Evolutionary conservation across 805 yeast genomes (phyloP).

Genomic region (Ogataea paradorogensis): DNA sequence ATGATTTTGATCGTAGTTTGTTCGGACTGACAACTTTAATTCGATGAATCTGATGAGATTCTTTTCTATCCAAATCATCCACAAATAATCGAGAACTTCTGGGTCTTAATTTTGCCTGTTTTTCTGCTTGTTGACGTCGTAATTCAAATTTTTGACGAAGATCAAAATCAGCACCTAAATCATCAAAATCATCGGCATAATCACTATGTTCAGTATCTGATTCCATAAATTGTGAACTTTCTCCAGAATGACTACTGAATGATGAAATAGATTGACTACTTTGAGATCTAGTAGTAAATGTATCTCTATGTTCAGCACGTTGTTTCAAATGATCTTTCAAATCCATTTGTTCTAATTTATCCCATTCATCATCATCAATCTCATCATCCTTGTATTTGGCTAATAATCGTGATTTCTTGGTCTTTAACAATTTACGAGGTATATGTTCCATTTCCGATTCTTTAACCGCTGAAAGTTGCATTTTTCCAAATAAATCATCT

Average conservation of each 20-base stretch:
- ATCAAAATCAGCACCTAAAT: constrained; percentile 15
- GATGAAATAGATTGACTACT: constrained; percentile 28
- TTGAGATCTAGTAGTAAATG: constrained; percentile 16
- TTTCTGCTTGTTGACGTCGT: constrained; percentile 21
- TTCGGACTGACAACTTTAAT: constrained; percentile 8
- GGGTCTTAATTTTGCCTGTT: neutral
- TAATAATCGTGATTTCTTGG: constrained; percentile 9
- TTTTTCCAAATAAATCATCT: constrained; percentile 17
- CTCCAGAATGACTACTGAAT: constrained; percentile 18
- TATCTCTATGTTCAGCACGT: constrained; percentile 9
- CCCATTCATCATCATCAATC: constrained; percentile 16
- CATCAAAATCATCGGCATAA: constrained; percentile 30
- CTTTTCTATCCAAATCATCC: too few species aligned
- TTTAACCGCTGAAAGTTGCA: constrained; percentile 24
- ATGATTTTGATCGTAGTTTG: constrained; percentile 20
- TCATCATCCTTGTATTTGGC: constrained; percentile 21
- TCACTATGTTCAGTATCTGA: constrained; percentile 34
- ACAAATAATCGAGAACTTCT: constrained; percentile 3
- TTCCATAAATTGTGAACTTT: constrained; percentile 23
- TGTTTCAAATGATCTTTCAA: constrained; percentile 9
- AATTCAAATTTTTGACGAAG: constrained; percentile 16
- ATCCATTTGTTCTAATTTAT: constrained; percentile 21
- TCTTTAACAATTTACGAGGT: constrained; percentile 11
- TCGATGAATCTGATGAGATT: neutral
- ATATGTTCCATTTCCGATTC: neutral